Base-by-base conservation (phyloP, 2,329 filamentous ascomycete species). In the Penicillium sp. region DNA sequence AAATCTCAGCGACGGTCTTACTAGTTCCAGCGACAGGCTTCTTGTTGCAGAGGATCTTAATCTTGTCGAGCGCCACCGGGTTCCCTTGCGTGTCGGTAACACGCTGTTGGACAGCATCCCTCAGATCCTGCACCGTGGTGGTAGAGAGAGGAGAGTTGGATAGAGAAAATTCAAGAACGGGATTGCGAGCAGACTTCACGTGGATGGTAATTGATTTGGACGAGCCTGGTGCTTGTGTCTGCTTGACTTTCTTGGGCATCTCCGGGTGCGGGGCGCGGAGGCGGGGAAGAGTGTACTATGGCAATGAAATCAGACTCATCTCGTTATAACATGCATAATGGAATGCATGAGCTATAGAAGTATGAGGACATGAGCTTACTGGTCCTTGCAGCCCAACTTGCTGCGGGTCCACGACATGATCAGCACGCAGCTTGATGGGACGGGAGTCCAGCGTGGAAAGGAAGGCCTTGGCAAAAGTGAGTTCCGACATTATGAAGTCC, bases 401-500 rank as follows among this genome's bases (percentile, higher is more conserved):
- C 68, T 87, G 87, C 49, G 91, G 86, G 71, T 97, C 91, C 76
- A 93, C 90, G 74, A 96, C 87, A 85, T 97, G 90, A 75, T 98
- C 91, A 63, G 90, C 81, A n/a, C 89, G 86, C 62, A 98, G 84
- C 80, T 93, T 96, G 67, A 87, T 75, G 8, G 92, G 89, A 49
- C 88, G 87, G 59, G 86, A 84, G 76, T 96, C 91, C 61, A 98
- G 85, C 22, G 86, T 84, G 52, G 87, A 81, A 65, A 99, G 86
- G 76, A 96, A 97, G 31, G 86, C 82, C 76, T 90, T 91, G 66
- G 91, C 89, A 75, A 97, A 98, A 50, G 86, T 80, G 59, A 93
- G 77, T 82, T 97, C 93, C n/a, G 89, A 83, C 89, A 93, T 93
- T 63, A 58, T 72, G 62, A 27, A 31, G 35, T 5, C 39, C 11